phyloP scores from a whole-genome alignment of 345 rosid species.

The Salix arbutifolia region DNA sequence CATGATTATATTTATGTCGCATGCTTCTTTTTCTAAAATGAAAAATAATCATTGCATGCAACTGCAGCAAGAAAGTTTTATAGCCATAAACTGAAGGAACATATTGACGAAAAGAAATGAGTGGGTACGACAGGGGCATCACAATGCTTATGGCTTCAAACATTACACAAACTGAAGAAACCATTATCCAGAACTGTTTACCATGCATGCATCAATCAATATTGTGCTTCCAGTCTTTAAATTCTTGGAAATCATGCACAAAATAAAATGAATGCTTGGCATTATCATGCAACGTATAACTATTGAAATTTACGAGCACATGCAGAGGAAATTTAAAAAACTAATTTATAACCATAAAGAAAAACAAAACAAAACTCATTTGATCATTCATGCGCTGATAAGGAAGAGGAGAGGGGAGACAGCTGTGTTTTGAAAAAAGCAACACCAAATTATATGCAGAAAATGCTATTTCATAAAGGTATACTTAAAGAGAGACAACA shows the following conservation, averaged over 20 bases:
- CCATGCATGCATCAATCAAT: not conserved
- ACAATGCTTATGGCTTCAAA: not conserved
- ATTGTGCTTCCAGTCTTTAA: not conserved
- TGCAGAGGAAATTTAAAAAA: not conserved
- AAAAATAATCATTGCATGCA: not conserved
- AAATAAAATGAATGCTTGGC: not conserved
- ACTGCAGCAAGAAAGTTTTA: not conserved
- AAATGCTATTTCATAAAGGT: not conserved
- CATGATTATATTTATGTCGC: not conserved
- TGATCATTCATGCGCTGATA: not conserved
- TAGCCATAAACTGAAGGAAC: not conserved
- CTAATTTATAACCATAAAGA: not conserved
- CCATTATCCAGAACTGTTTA: not conserved
- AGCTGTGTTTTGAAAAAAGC: not conserved
- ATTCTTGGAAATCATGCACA: not conserved
- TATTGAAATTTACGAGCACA: not conserved
- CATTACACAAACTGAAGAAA: not conserved
- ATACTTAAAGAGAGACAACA: not conserved
- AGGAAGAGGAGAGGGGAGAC: not conserved
- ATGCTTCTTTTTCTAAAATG: not conserved
- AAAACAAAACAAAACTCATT: not conserved
- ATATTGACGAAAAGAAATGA: not conserved
- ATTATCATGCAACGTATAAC: too few species aligned
- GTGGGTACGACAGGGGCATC: not conserved
- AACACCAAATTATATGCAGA: not conserved